These are phyloP conservation scores for Cyberlindnera misumaiensis DNA, from an alignment of 805 yeast species.

Conservation along the genomic window DNA sequence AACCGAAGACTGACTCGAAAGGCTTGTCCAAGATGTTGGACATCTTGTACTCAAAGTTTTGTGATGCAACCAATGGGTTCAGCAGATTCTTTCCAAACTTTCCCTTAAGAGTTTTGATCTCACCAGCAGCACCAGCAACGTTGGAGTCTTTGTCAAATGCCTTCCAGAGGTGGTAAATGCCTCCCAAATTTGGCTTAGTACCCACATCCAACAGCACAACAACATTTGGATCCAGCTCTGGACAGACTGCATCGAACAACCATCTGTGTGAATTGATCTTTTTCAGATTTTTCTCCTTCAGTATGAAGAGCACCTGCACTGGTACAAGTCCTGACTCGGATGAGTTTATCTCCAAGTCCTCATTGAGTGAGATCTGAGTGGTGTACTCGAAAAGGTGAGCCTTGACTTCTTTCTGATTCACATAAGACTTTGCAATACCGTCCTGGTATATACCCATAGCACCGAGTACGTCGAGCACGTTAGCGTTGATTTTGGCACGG, in stretches of 20 bases:
- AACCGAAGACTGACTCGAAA: slow-evolving; percentile 86
- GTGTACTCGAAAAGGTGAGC: slow-evolving; percentile 96
- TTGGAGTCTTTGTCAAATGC: slow-evolving; percentile 94
- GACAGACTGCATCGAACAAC: slow-evolving; percentile 94
- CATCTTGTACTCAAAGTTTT: slow-evolving; percentile 93
- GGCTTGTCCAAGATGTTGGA: slow-evolving; percentile 96
- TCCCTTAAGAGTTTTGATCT: slow-evolving; percentile 92
- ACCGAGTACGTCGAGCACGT: slow-evolving; percentile 80
- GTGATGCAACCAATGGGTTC: slow-evolving; percentile 93
- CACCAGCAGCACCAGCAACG: slow-evolving; percentile 99
- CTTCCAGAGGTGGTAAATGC: slow-evolving; percentile 93
- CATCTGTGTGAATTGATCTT: slow-evolving; percentile 97
- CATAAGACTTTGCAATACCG: slow-evolving; percentile 91
- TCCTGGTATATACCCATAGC: slow-evolving; percentile 97
- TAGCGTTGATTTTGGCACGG: slow-evolving; percentile 77
- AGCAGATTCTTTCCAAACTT: slow-evolving; percentile 72
- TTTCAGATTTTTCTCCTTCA: slow-evolving; percentile 87
- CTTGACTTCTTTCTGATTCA: slow-evolving; percentile 83
- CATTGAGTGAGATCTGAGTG: slow-evolving; percentile 88
- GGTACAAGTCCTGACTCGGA: slow-evolving; percentile 89
- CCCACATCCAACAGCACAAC: slow-evolving; percentile 93
- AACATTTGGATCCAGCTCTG: slow-evolving; percentile 85
- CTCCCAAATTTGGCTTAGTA: slow-evolving; percentile 83
- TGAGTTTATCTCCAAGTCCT: slow-evolving; percentile 83
- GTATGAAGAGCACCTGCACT: slow-evolving; percentile 86